Evolutionary conservation across 768 basidiomycete species (phyloP).

Genomic region (Tubosaeta sp.): DNA sequence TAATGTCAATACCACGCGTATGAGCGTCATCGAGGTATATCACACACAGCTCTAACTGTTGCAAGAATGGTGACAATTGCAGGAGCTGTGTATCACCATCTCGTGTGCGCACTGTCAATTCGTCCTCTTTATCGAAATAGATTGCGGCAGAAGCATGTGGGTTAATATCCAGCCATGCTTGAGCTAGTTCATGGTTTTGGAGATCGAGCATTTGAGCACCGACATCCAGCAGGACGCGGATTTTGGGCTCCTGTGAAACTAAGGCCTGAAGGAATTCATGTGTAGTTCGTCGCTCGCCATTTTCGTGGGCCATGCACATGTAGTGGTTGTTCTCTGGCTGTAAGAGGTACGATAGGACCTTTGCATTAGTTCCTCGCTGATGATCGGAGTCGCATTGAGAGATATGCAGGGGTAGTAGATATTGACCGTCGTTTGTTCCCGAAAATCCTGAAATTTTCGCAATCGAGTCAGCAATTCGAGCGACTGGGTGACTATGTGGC

Average conservation of each 20-base stretch:
- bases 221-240: constrained; percentile 46
- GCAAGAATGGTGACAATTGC: constrained; percentile 25
- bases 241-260: constrained; percentile 27
- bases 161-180: constrained; percentile 34
- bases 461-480: not conserved
- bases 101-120: constrained; percentile 28
- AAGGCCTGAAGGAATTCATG: constrained; percentile 28
- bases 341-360: constrained; percentile 17
- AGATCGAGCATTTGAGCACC: constrained; percentile 52
- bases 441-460: constrained; percentile 29
- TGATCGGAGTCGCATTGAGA: constrained; percentile 14
- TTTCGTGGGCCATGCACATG: not conserved
- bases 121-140: constrained; percentile 15
- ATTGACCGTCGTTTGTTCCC: constrained; percentile 36
- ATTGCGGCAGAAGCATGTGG: constrained; percentile 16
- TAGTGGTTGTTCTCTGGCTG: constrained; percentile 20
- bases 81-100: constrained; percentile 37
- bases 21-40: constrained; percentile 16
- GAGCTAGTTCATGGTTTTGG: constrained; percentile 36
- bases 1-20: constrained; percentile 15
- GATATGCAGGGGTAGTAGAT: constrained; percentile 31
- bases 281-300: constrained; percentile 8
- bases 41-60: constrained; percentile 5
- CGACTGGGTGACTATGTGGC: not conserved
- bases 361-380: constrained; percentile 13